Percentiles rank a stretch among this genome's conserved stretches.
Evolutionary conservation across 2,329 filamentous ascomycete genomes (phyloP).

Genomic region (Aphanocladium album): DNA sequence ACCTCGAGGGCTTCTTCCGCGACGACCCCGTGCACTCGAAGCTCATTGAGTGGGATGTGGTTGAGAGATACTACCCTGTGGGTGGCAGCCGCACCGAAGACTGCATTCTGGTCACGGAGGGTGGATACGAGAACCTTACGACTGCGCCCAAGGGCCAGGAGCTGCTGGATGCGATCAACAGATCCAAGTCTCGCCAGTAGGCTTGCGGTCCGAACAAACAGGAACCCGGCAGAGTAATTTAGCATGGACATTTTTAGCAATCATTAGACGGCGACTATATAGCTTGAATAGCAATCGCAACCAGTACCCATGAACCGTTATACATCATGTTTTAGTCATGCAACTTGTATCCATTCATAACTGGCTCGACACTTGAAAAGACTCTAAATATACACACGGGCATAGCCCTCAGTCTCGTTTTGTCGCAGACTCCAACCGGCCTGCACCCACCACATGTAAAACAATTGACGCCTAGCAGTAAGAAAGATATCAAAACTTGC

Average conservation of each 20-base stretch:
- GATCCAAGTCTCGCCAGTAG: constrained; percentile 10
- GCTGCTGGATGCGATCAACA: constrained; percentile 57
- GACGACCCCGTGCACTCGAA: constrained; percentile 51
- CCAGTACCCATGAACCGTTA: neutral
- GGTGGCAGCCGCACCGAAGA: constrained; percentile 94
- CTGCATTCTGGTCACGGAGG: constrained; percentile 72
- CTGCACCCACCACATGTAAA: neutral
- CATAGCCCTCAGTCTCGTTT: neutral
- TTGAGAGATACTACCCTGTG: constrained; percentile 68
- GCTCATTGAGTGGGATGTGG: constrained; percentile 59
- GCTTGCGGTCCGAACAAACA: neutral
- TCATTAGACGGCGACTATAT: neutral
- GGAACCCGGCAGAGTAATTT: neutral
- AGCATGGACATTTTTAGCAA: too few relatives aligned
- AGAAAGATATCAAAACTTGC: neutral
- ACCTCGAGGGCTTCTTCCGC: constrained; percentile 65
- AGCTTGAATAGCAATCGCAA: neutral
- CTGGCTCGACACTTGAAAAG: neutral
- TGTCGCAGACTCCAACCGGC: neutral
- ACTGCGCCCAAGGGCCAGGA: constrained; percentile 71
- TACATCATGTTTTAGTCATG: neutral
- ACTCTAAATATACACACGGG: neutral
- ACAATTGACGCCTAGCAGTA: neutral
- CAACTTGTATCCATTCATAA: neutral
- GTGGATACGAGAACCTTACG: constrained; percentile 80